A percentile compares a stretch with the other conserved stretches of the same genome.
Evolutionary conservation across 257 asterid species (phyloP).

Genomic region (Capsicum rhomboideum): DNA sequence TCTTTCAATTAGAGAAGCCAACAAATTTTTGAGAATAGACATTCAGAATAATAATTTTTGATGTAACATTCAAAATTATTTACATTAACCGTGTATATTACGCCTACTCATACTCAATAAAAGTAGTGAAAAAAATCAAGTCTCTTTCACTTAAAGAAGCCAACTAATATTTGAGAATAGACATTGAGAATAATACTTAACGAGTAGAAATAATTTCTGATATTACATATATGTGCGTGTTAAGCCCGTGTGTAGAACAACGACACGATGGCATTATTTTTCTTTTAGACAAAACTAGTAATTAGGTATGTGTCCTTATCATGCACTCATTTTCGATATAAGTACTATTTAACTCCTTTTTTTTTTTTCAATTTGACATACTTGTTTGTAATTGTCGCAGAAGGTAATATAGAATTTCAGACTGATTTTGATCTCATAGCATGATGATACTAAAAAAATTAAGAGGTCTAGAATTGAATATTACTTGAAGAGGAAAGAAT

Average conservation of each 20-base stretch:
- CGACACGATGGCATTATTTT: neutral
- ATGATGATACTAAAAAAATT: neutral
- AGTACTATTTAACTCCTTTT: neutral
- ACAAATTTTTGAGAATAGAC: too few species aligned
- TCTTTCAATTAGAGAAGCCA: too few species aligned
- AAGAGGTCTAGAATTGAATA: neutral
- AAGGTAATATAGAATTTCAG: neutral
- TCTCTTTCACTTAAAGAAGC: neutral
- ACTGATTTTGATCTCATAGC: neutral
- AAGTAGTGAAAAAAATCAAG: too few species aligned
- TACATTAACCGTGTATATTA: neutral
- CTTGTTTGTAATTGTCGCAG: neutral
- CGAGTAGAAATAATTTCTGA: neutral
- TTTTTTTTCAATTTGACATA: neutral
- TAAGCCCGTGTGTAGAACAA: neutral
- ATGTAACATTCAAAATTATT: neutral
- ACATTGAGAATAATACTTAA: neutral
- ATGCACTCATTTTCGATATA: neutral
- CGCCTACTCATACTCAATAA: too few species aligned
- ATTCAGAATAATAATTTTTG: too few species aligned
- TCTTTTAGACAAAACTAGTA: neutral
- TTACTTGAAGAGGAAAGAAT: neutral
- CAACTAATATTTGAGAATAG: neutral
- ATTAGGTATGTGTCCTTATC: constrained; percentile 1
- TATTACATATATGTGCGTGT: neutral